Base-by-base conservation (phyloP, 805 yeast species). In the Kodamaea restingae region DNA sequence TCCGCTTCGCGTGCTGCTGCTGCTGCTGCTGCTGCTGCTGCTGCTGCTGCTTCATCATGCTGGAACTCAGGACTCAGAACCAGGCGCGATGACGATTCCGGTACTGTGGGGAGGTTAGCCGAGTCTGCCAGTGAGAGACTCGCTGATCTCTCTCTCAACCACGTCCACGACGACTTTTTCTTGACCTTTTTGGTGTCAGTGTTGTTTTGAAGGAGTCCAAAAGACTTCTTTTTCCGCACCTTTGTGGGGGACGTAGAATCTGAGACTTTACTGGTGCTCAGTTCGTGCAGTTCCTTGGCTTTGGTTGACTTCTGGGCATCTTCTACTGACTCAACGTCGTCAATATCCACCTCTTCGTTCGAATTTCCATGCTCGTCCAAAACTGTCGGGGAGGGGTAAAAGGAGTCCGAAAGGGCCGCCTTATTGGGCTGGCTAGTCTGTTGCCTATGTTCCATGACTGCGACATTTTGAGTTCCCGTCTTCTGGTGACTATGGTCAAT, bases 131-230 rank as follows among this genome's bases (percentile, higher is more conserved):
- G 49, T 3, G 67, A 60, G 6, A 60, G 42, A 44, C 67, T 62
- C 2, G 54, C 46, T 1, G 65, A 54, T 29, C 67, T 49, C 28
- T 59, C 60, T 40, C 58, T 56, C 27, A 63, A 47, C 73, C 73
- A 68, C 7, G 60, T 58, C 73, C 73, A 68, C 10, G 67, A 56
- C 45, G 65, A 64, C 51, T 65, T 68, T 52, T 61, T 62, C 38
- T 56, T 51, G 35, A 60, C 48, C 31, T 45, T 51, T 48, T 49
- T 54, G 30, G 44, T 41, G 11, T 41, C 40, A 4, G 38, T 22
- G 18, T 40, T 42, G 36, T 46, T 46, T 12, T 35, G 40, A 15
- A 50, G 35, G 15, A 41, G 22, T 4, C 51, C 50, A 17, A 47
- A 48, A 3, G 45, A 45, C 36, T 44, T 46, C 36, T 40, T 49